phyloP scores from a whole-genome alignment of 2,329 filamentous ascomycete species.

The Diaporthe australafricana region DNA sequence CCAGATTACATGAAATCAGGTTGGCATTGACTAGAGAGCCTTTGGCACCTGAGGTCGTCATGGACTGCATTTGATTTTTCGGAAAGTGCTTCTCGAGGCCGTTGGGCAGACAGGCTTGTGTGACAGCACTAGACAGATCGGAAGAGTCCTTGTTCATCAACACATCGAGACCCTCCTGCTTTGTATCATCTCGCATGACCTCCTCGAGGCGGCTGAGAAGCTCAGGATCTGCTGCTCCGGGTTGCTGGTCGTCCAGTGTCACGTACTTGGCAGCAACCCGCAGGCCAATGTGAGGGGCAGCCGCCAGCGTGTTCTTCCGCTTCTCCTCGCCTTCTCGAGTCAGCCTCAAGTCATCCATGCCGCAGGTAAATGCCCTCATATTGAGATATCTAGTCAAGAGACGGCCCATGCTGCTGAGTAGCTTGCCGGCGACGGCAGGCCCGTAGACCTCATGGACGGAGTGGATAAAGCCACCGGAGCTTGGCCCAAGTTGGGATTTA shows the following conservation, averaged over 20 bases:
- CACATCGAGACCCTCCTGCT: constrained; percentile 90
- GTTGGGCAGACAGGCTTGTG: constrained; percentile 80
- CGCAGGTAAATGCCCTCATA: constrained; percentile 96
- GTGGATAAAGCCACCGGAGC: constrained; percentile 88
- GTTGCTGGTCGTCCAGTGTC: constrained; percentile 75
- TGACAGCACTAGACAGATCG: constrained; percentile 82
- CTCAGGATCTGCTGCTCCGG: constrained; percentile 74
- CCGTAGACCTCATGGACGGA: constrained; percentile 95
- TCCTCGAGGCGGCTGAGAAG: constrained; percentile 85
- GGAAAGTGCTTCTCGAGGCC: constrained; percentile 93
- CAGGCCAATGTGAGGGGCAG: constrained; percentile 77
- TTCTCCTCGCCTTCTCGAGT: constrained; percentile 81
- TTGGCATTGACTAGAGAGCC: constrained; percentile 94
- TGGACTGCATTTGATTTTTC: constrained; percentile 98
- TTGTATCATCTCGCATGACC: constrained; percentile 89
- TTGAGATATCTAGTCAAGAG: constrained; percentile 90
- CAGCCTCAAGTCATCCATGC: constrained; percentile 93
- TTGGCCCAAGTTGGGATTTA: constrained; percentile 93
- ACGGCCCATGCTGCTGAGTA: constrained; percentile 89
- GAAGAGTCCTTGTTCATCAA: constrained; percentile 80
- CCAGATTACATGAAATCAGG: constrained; percentile 96
- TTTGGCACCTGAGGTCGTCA: constrained; percentile 97
- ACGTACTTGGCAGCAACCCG: constrained; percentile 90
- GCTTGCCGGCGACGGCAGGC: constrained; percentile 84
- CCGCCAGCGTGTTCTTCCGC: constrained; percentile 75